Evolutionary conservation across 345 rosid species (phyloP).

Genomic region (Brassica cretica): DNA sequence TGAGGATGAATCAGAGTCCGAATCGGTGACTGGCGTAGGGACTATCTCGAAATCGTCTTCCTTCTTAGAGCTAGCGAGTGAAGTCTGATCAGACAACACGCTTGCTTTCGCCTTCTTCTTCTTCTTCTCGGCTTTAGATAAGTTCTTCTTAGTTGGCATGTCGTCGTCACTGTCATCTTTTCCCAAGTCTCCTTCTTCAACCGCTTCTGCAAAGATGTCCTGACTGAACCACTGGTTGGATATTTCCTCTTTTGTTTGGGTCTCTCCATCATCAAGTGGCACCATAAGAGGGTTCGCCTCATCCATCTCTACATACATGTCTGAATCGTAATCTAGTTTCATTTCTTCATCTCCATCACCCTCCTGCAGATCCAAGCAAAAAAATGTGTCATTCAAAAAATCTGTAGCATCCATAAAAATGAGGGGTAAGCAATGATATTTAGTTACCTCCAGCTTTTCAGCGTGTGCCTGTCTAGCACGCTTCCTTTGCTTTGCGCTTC

Average conservation of each 20-base stretch:
- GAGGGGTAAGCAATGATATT: neutral
- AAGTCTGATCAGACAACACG: slow-evolving; percentile 19
- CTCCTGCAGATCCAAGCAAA: slow-evolving; percentile 46
- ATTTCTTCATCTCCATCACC: slow-evolving; percentile 48
- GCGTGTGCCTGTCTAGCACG: slow-evolving; percentile 70
- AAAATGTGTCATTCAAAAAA: slow-evolving; percentile 2
- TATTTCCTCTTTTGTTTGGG: slow-evolving; percentile 68
- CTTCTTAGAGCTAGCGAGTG: slow-evolving; percentile 38
- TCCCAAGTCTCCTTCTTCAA: slow-evolving; percentile 72
- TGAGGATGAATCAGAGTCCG: slow-evolving; percentile 77
- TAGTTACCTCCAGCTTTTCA: slow-evolving; percentile 63
- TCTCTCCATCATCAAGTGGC: slow-evolving; percentile 64
- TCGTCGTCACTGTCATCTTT: slow-evolving; percentile 56
- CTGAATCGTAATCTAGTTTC: slow-evolving; percentile 68
- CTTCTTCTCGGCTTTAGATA: slow-evolving; percentile 32
- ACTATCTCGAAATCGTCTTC: slow-evolving; percentile 81
- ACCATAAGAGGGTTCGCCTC: slow-evolving; percentile 89
- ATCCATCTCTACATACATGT: slow-evolving; percentile 52
- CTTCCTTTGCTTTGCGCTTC: slow-evolving; percentile 81
- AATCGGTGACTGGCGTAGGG: slow-evolving; percentile 75
- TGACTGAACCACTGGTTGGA: slow-evolving; percentile 86
- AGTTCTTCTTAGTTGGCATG: slow-evolving; percentile 45
- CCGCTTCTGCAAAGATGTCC: slow-evolving; percentile 80
- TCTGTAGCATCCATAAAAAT: neutral
- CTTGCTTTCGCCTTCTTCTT: slow-evolving; percentile 41